A percentile compares a stretch with the other conserved stretches of the same genome.
Evolutionary conservation across 768 basidiomycete species (phyloP).

Genomic region (Collybia sordida): DNA sequence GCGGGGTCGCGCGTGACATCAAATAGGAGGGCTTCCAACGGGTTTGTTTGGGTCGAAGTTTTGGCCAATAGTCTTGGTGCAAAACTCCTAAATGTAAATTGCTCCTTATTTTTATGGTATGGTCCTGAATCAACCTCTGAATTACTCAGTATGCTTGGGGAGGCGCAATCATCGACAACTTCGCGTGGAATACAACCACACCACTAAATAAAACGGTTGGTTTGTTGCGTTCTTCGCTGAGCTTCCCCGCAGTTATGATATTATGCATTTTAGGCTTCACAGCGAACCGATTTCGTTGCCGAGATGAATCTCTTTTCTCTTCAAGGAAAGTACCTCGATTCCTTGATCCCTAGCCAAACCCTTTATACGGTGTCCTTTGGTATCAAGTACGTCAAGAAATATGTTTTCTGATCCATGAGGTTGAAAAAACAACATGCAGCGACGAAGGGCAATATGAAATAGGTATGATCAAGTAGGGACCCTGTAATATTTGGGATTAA

Average conservation of each 20-base stretch:
- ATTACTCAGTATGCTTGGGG: slow-evolving; percentile 29
- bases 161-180: slow-evolving; percentile 31
- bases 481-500: not conserved
- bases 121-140: not conserved
- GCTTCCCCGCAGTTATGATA: not conserved
- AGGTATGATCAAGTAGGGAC: slow-evolving; percentile 5
- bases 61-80: slow-evolving; percentile 26
- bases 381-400: slow-evolving; percentile 24
- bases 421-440: slow-evolving; percentile 4
- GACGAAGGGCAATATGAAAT: slow-evolving; percentile 26
- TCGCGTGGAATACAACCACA: slow-evolving; percentile 30
- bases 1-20: slow-evolving; percentile 25
- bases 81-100: slow-evolving; percentile 25
- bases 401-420: not conserved
- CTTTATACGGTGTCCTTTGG: slow-evolving; percentile 29
- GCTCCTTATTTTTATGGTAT: not conserved
- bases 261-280: slow-evolving; percentile 12
- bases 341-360: slow-evolving; percentile 24
- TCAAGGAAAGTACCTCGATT: slow-evolving; percentile 27
- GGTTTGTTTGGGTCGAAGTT: slow-evolving; percentile 30
- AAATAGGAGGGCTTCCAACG: slow-evolving; percentile 29
- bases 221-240: no score
- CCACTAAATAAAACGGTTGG: slow-evolving; percentile 22
- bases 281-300: slow-evolving; percentile 26
- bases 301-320: slow-evolving; percentile 25